Percentiles rank a stretch among this genome's conserved stretches.
These are phyloP conservation scores for Xylaria curta DNA, from an alignment of 495 filamentous ascomycete genomes.

Conservation along the genomic window DNA sequence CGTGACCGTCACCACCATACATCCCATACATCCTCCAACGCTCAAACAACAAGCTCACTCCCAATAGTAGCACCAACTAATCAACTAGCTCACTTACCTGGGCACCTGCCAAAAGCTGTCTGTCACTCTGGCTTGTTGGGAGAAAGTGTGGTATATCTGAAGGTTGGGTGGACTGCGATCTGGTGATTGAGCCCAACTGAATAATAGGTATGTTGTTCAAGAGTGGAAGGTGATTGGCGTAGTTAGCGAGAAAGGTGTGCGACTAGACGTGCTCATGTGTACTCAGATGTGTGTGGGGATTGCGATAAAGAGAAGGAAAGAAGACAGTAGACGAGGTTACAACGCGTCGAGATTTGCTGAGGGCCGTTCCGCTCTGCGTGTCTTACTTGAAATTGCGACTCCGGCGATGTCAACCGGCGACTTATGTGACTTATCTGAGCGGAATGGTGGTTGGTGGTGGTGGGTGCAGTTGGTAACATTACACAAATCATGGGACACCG, in stretches of 20 bases:
- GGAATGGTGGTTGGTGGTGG: neutral
- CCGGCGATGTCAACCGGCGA: conserved; percentile 19
- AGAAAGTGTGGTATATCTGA: neutral
- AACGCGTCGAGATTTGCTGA: conserved; percentile 24
- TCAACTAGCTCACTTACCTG: neutral
- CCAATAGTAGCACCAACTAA: conserved; percentile 1
- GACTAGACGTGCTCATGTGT: conserved; percentile 15
- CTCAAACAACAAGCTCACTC: neutral
- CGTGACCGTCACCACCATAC: neutral
- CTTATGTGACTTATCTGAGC: neutral
- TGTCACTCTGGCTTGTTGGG: neutral
- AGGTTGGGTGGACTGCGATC: conserved; percentile 9
- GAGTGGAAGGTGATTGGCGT: conserved; percentile 25
- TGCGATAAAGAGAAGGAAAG: conserved; percentile 2
- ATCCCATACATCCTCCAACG: neutral
- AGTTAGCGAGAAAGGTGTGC: conserved; percentile 23
- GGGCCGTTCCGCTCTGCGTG: conserved; percentile 30
- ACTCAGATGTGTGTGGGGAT: conserved; percentile 26
- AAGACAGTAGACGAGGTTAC: conserved; percentile 17
- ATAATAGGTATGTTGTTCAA: conserved; percentile 16
- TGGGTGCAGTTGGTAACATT: conserved; percentile 2
- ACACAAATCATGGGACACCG: conserved; percentile 17
- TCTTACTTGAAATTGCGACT: conserved; percentile 19
- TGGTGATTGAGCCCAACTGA: conserved; percentile 11
- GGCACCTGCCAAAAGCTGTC: neutral